Evolutionary conservation across 2,329 filamentous ascomycete genomes (phyloP).

Genomic region (Phialophora verrucosa): DNA sequence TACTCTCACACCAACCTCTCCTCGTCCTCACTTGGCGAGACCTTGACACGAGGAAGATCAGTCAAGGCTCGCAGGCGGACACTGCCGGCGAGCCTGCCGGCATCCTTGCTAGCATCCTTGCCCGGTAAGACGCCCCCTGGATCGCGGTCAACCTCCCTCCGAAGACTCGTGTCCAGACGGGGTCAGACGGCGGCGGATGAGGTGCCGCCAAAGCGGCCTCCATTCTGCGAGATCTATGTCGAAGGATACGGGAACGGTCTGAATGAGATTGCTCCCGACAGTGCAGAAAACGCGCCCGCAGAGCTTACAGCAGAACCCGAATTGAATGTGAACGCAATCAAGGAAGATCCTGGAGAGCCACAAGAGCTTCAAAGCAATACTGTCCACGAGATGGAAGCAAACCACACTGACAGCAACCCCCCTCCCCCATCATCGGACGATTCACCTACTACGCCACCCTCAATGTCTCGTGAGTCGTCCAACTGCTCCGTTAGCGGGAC

Average conservation of each 20-base stretch:
- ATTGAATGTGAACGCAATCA: slow-evolving; percentile 9
- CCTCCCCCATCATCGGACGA: slow-evolving; percentile 20
- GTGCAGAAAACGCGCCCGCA: neutral
- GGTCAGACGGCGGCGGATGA: slow-evolving; percentile 11
- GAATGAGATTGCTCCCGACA: slow-evolving; percentile 29
- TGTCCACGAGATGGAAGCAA: slow-evolving; percentile 25
- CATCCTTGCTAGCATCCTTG: slow-evolving; percentile 22
- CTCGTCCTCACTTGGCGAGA: slow-evolving; percentile 23
- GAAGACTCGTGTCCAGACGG: slow-evolving; percentile 30
- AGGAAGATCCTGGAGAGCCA: slow-evolving; percentile 15
- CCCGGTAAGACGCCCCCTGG: slow-evolving; percentile 28
- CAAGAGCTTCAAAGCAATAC: slow-evolving; percentile 22
- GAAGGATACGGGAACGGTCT: slow-evolving; percentile 41
- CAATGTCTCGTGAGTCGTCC: slow-evolving; percentile 39
- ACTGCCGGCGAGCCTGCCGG: slow-evolving; percentile 27
- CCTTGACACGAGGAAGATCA: slow-evolving; percentile 24
- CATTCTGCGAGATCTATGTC: slow-evolving; percentile 38
- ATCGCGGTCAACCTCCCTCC: slow-evolving; percentile 32
- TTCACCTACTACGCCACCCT: slow-evolving; percentile 24
- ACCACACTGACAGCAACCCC: slow-evolving; percentile 15
- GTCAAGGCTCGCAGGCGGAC: slow-evolving; percentile 28
- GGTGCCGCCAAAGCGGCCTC: slow-evolving; percentile 28
- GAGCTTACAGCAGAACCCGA: slow-evolving; percentile 26
- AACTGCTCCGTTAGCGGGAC: slow-evolving; percentile 30
- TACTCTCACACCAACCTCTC: slow-evolving; percentile 35